Conservation (phyloP, 2,329 filamentous ascomycete species). For the Zymoseptoria passerinii region DNA sequence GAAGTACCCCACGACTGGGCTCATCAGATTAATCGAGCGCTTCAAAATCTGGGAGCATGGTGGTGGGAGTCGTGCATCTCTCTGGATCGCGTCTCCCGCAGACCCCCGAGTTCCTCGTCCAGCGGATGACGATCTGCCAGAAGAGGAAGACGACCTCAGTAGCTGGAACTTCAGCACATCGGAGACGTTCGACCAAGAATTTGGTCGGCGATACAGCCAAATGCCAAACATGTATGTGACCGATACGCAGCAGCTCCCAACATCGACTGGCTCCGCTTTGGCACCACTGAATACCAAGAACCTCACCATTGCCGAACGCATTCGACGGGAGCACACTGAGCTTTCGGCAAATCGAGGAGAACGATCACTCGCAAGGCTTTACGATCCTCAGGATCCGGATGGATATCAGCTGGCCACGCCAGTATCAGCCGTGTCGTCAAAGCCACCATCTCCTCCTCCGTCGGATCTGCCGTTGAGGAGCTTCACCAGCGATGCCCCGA, state of each 20-base stretch:
- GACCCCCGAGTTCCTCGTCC: constrained; percentile 5
- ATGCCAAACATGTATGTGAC: constrained; percentile 22
- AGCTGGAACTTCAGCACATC: constrained; percentile 61
- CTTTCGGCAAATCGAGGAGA: constrained; percentile 50
- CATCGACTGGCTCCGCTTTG: constrained; percentile 13
- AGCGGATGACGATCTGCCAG: constrained; percentile 30
- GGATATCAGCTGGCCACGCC: constrained; percentile 47
- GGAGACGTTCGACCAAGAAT: constrained; percentile 47
- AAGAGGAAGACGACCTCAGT: constrained; percentile 29
- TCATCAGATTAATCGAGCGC: constrained; percentile 59
- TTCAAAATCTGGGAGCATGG: constrained; percentile 69
- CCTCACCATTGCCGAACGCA: constrained; percentile 21
- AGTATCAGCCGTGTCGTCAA: constrained; percentile 30
- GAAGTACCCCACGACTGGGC: constrained; percentile 54
- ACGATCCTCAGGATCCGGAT: constrained; percentile 43
- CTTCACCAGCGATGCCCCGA: constrained; percentile 32
- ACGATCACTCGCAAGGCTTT: constrained; percentile 49
- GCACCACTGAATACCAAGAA: constrained; percentile 12
- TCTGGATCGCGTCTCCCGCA: constrained; percentile 50
- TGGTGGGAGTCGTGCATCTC: constrained; percentile 60
- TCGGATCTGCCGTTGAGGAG: constrained; percentile 50
- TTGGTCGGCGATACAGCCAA: constrained; percentile 27
- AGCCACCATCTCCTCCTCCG: constrained; percentile 5
- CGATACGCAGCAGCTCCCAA: constrained; percentile 2
- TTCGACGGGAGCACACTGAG: constrained; percentile 47